These are phyloP conservation scores for Citrus sinensis DNA, from an alignment of 345 rosid species.

Conservation along the genomic window DVS_A1.0 CM039161.1:2032501-2033000, in stretches of 20 bases:
- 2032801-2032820: slow-evolving; percentile 69
- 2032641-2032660: slow-evolving; percentile 79
- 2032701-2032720: slow-evolving; percentile 51
- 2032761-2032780: slow-evolving; percentile 71
- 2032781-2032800: slow-evolving; percentile 63
- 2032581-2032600: slow-evolving; percentile 85
- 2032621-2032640: slow-evolving; percentile 67
- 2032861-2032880: too few species aligned
- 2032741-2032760: slow-evolving; percentile 72
- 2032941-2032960: slow-evolving; percentile 70
- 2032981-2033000: slow-evolving; percentile 79
- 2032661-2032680: slow-evolving; percentile 81
- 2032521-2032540: slow-evolving; percentile 73
- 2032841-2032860: slow-evolving; percentile 34
- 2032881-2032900: too few species aligned
- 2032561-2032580: slow-evolving; percentile 84
- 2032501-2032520: slow-evolving; percentile 83
- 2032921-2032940: slow-evolving; percentile 31
- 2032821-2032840: slow-evolving; percentile 54
- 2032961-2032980: slow-evolving; percentile 80
- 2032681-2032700: slow-evolving; percentile 80
- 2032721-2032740: slow-evolving; percentile 83
- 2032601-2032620: slow-evolving; percentile 88
- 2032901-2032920: too few species aligned
- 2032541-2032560: slow-evolving; percentile 88